Conservation (phyloP, 352 stramenopile genomes). For the Thalassiosira mediterranea region DNA sequence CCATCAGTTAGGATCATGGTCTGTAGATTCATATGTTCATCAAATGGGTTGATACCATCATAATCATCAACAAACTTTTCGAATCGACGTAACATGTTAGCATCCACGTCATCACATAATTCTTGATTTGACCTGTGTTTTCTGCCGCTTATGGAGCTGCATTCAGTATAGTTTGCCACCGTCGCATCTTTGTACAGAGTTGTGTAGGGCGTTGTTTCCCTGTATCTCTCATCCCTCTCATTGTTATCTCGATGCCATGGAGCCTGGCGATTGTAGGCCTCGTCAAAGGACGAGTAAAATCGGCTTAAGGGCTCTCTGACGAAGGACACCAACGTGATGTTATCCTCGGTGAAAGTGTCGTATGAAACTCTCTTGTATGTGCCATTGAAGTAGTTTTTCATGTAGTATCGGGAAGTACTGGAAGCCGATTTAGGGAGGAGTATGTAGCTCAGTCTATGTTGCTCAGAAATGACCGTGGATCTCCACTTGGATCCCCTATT, state of each 20-base stretch:
- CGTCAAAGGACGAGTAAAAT: slow-evolving; percentile 60
- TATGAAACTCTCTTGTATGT: background rate
- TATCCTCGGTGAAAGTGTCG: background rate
- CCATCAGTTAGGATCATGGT: slow-evolving; percentile 29
- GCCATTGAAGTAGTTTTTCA: slow-evolving; percentile 25
- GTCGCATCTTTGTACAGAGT: slow-evolving; percentile 41
- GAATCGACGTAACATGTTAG: slow-evolving; percentile 30
- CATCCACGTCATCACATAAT: slow-evolving; percentile 45
- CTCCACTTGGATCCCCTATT: too few species aligned
- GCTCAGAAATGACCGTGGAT: too few species aligned
- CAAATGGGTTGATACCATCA: slow-evolving; percentile 43
- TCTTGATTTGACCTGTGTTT: slow-evolving; percentile 32
- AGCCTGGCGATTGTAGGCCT: slow-evolving; percentile 15
- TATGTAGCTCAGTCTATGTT: slow-evolving; percentile 20
- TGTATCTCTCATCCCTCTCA: too few species aligned
- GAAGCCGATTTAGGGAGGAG: slow-evolving; percentile 30
- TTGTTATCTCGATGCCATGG: background rate
- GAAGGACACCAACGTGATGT: slow-evolving; percentile 60
- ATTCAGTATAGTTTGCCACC: slow-evolving; percentile 16
- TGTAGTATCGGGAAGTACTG: slow-evolving; percentile 22
- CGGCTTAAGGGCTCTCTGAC: slow-evolving; percentile 48
- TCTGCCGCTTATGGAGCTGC: slow-evolving; percentile 11
- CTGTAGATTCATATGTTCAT: slow-evolving; percentile 48
- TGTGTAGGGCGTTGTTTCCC: too few species aligned
- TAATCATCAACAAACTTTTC: slow-evolving; percentile 54